phyloP scores from a whole-genome alignment of 2,329 filamentous ascomycete species.

The Geosmithia morbida region DNA sequence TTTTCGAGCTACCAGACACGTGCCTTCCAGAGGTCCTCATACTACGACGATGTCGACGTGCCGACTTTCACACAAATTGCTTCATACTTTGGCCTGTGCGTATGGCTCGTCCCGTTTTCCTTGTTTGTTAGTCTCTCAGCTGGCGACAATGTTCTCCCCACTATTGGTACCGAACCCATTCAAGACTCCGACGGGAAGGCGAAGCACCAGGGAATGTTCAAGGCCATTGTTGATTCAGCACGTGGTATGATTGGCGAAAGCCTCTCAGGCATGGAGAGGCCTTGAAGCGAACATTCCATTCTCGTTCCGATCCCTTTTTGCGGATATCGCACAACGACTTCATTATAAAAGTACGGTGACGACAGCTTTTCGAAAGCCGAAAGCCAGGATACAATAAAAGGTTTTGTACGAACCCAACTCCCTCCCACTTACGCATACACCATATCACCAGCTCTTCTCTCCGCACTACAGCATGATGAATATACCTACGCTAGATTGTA shows the following conservation, averaged over 20 bases:
- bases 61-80: conserved; percentile 90
- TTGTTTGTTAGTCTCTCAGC: conserved; percentile 90
- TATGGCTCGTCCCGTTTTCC: conserved; percentile 92
- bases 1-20: conserved; percentile 55
- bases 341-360: too few relatives aligned
- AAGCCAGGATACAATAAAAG: neutral
- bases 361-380: too few relatives aligned
- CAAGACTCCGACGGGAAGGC: conserved; percentile 29
- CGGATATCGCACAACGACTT: too few relatives aligned
- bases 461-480: conserved; percentile 20
- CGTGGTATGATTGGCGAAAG: conserved; percentile 34
- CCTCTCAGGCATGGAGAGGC: conserved; percentile 1
- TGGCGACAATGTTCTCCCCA: conserved; percentile 87
- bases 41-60: conserved; percentile 47
- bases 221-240: conserved; percentile 46
- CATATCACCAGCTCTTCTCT: neutral
- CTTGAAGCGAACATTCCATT: neutral
- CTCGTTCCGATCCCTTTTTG: neutral
- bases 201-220: conserved; percentile 50
- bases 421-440: neutral
- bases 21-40: conserved; percentile 42
- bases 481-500: conserved; percentile 31
- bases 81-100: conserved; percentile 88
- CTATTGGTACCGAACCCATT: conserved; percentile 58
- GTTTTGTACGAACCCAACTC: neutral